A percentile compares a stretch with the other conserved stretches of the same genome.
These are phyloP conservation scores for Suillus spraguei DNA, from an alignment of 768 basidiomycete genomes.

Conservation along the genomic window DNA sequence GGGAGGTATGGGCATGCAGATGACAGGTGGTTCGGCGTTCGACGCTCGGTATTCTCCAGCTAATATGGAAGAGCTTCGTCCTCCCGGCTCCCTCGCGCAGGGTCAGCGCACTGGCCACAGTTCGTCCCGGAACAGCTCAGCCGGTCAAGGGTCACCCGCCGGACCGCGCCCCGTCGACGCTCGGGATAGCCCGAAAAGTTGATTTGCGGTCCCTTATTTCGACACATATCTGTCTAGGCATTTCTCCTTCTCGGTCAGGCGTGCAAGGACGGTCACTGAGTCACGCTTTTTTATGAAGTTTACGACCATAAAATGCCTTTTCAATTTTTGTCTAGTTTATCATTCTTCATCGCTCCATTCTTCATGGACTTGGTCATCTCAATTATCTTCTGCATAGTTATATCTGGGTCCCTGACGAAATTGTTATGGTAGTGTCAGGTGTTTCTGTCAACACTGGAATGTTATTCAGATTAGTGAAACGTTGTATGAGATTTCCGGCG, in stretches of 20 bases:
- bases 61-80: constrained; percentile 31
- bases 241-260: constrained; percentile 2
- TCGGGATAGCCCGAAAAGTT: constrained; percentile 30
- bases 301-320: constrained; percentile 10
- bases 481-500: neutral
- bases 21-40: constrained; percentile 64
- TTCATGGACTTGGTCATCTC: constrained; percentile 22
- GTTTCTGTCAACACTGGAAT: constrained; percentile 8
- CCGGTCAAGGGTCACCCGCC: constrained; percentile 55
- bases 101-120: constrained; percentile 32
- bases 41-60: constrained; percentile 56
- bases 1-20: constrained; percentile 50
- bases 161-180: constrained; percentile 35
- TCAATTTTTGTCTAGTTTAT: constrained; percentile 16
- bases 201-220: constrained; percentile 10
- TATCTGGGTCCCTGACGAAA: constrained; percentile 7
- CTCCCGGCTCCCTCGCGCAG: constrained; percentile 29
- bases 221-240: neutral
- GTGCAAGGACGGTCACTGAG: constrained; percentile 12
- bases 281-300: constrained; percentile 11
- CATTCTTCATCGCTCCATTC: constrained; percentile 18
- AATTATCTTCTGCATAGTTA: constrained; percentile 22
- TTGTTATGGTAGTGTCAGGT: constrained; percentile 16
- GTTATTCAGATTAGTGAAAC: constrained; percentile 2
- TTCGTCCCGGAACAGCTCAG: constrained; percentile 53